phyloP scores from a whole-genome alignment of 2,329 filamentous ascomycete species.

The Scedosporium apiospermum region DNA sequence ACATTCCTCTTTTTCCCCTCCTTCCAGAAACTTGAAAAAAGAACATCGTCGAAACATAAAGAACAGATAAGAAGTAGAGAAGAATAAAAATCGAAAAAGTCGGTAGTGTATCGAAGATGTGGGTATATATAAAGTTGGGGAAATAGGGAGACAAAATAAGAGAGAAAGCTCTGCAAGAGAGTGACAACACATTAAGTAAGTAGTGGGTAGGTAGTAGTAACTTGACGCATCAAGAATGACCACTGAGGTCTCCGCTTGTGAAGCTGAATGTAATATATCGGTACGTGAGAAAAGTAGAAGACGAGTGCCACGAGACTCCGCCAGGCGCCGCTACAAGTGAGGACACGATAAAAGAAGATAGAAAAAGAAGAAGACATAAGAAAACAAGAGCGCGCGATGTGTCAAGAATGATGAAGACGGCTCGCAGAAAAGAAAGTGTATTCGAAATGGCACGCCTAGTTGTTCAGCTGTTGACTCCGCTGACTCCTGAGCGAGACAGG shows the following conservation, averaged over 20 bases:
- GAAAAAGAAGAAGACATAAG: neutral
- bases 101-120: neutral
- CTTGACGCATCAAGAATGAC: neutral
- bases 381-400: neutral
- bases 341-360: neutral
- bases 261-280: neutral
- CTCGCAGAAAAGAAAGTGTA: neutral
- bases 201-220: neutral
- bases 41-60: neutral
- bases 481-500: constrained; percentile 33
- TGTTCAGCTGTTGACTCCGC: neutral
- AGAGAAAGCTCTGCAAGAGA: neutral
- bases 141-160: neutral
- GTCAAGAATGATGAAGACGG: neutral
- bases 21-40: neutral
- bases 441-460: neutral
- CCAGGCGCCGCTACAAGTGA: neutral
- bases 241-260: neutral
- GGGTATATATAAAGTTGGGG: neutral
- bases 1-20: neutral
- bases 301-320: neutral
- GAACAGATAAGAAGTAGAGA: neutral
- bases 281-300: neutral
- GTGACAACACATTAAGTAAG: neutral
- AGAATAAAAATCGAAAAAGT: neutral